Percentiles rank a stretch among this genome's conserved stretches.
Conservation (phyloP, 306 rosid genomes). For the Dalbergia cultrata region DNA sequence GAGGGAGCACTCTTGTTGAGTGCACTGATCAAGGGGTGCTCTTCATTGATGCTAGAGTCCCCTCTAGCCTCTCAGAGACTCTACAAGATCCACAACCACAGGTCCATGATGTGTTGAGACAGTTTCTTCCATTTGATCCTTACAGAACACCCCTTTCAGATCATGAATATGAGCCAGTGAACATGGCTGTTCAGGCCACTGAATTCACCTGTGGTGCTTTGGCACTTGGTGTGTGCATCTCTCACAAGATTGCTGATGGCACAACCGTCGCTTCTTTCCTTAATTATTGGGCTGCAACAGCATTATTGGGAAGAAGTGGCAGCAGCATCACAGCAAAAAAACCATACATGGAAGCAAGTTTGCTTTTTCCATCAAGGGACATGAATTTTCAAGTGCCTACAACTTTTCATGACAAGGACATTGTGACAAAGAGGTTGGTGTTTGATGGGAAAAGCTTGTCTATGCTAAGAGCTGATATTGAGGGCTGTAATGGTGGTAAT, state of each 20-base stretch:
- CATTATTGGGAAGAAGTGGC: background rate
- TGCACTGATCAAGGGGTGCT: slow-evolving; percentile 45
- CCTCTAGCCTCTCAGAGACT: background rate
- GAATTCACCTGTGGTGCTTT: slow-evolving; percentile 35
- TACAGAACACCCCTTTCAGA: slow-evolving; percentile 9
- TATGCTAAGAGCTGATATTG: no score
- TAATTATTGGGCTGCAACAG: background rate
- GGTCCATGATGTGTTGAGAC: background rate
- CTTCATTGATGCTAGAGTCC: slow-evolving; percentile 20
- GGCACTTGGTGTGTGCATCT: slow-evolving; percentile 39
- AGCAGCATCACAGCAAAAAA: background rate
- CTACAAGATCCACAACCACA: background rate
- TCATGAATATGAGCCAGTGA: background rate
- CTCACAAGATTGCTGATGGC: slow-evolving; percentile 25
- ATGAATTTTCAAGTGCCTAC: no score
- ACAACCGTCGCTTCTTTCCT: background rate
- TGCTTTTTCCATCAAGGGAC: no score
- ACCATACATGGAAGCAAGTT: no score
- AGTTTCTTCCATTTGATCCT: slow-evolving; percentile 29
- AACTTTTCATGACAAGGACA: no score
- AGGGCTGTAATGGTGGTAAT: no score
- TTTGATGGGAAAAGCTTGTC: no score
- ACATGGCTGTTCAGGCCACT: slow-evolving; percentile 10
- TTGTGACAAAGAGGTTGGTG: no score
- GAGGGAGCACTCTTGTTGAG: slow-evolving; percentile 1